Conservation (phyloP, 1,284 basidiomycete genomes). For the Leccinum fallax region DNA sequence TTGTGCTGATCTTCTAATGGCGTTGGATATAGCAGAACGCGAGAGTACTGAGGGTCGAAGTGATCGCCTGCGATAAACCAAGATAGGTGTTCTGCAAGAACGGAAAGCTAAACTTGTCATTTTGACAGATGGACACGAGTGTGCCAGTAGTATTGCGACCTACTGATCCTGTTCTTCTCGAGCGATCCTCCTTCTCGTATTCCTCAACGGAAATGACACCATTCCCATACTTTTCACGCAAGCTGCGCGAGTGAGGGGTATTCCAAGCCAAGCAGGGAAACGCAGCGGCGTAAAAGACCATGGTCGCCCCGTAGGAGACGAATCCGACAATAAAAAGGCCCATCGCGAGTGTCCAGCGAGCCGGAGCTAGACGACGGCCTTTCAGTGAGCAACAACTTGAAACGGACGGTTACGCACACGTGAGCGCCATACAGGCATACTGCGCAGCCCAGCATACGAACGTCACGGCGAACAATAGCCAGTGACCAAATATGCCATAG, state of each 20-base stretch:
- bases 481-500: constrained; percentile 78
- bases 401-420: constrained; percentile 44
- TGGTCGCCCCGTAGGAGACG: constrained; percentile 73
- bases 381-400: not conserved
- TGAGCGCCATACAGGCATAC: constrained; percentile 74
- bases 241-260: constrained; percentile 63
- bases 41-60: constrained; percentile 70
- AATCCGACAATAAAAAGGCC: constrained; percentile 82
- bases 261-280: constrained; percentile 85
- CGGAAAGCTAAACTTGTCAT: constrained; percentile 72
- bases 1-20: constrained; percentile 74
- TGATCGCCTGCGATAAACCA: constrained; percentile 71
- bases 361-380: constrained; percentile 45
- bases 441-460: constrained; percentile 80
- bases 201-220: constrained; percentile 62
- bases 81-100: constrained; percentile 81
- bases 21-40: constrained; percentile 83
- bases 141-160: constrained; percentile 80
- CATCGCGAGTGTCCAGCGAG: constrained; percentile 76
- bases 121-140: constrained; percentile 75
- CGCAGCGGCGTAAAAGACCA: constrained; percentile 81
- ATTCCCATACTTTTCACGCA: constrained; percentile 59
- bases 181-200: constrained; percentile 79
- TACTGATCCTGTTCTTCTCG: constrained; percentile 84
- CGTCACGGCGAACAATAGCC: constrained; percentile 73